These are phyloP conservation scores for Colletotrichum noveboracense DNA, from an alignment of 2,329 filamentous ascomycete genomes.

Conservation along the genomic window DNA sequence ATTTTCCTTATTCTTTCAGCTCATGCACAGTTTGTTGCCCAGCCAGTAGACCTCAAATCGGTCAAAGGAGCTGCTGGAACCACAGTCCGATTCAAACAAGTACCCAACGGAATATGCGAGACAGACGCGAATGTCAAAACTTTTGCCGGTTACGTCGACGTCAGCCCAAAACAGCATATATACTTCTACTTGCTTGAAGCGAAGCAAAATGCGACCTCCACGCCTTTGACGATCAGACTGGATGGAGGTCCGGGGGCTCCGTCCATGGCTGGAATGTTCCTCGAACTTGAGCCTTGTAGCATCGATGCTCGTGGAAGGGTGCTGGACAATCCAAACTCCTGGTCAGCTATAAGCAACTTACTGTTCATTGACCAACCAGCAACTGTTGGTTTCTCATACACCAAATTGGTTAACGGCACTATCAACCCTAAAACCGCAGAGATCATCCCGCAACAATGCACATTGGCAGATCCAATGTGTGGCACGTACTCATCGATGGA, in stretches of 20 bases:
- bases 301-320: conserved; percentile 1
- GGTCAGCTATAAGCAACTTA: conserved; percentile 4
- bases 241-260: conserved; percentile 4
- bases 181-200: conserved; percentile 9
- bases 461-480: neutral
- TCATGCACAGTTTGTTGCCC: neutral
- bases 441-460: neutral
- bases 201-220: neutral
- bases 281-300: neutral
- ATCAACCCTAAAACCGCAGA: neutral
- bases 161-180: conserved; percentile 2
- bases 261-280: conserved; percentile 8
- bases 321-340: conserved; percentile 1
- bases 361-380: conserved; percentile 6
- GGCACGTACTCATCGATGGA: conserved; percentile 9
- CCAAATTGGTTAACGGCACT: conserved; percentile 1
- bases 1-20: neutral
- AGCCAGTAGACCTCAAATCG: neutral
- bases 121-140: neutral
- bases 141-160: conserved; percentile 13
- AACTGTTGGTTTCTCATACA: conserved; percentile 8
- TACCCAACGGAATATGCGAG: conserved; percentile 9
- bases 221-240: conserved; percentile 1
- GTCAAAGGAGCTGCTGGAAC: neutral
- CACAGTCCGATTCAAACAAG: conserved; percentile 1